A percentile compares a stretch with the other conserved stretches of the same genome.
phyloP scores from a whole-genome alignment of 768 basidiomycete genomes.

The Fistulinella prunicolor region DNA sequence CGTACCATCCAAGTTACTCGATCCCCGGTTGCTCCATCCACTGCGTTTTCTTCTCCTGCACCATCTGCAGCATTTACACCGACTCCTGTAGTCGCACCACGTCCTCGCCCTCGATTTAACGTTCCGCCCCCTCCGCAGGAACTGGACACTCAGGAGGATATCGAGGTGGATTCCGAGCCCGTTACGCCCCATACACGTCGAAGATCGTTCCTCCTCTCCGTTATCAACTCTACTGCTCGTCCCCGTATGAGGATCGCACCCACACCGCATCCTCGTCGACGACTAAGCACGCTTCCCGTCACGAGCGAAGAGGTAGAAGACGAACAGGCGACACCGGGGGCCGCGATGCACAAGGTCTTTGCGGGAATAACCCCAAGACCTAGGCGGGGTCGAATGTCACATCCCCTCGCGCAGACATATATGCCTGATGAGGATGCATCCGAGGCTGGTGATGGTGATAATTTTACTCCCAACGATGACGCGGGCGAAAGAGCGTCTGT shows the following conservation, averaged over 20 bases:
- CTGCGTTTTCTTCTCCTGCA: constrained; percentile 52
- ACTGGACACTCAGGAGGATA: constrained; percentile 33
- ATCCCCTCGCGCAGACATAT: constrained; percentile 62
- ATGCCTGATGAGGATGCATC: constrained; percentile 35
- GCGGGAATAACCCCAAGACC: constrained; percentile 65
- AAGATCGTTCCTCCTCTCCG: constrained; percentile 77
- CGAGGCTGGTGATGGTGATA: constrained; percentile 24
- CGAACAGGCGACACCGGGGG: constrained; percentile 31
- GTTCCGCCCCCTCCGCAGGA: constrained; percentile 45
- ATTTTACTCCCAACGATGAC: constrained; percentile 37
- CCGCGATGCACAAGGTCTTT: constrained; percentile 50
- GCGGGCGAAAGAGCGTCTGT: constrained; percentile 61
- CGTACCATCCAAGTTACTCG: constrained; percentile 25
- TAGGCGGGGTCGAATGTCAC: constrained; percentile 50
- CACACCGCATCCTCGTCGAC: constrained; percentile 48
- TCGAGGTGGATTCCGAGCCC: constrained; percentile 40
- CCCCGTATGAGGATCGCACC: constrained; percentile 49
- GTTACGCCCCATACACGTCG: constrained; percentile 72
- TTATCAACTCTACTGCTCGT: constrained; percentile 79
- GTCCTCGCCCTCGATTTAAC: constrained; percentile 60
- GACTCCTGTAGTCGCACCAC: constrained; percentile 63
- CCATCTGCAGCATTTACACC: constrained; percentile 62
- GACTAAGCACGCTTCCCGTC: constrained; percentile 61
- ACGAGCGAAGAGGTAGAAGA: constrained; percentile 34
- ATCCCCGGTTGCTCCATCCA: constrained; percentile 39